These are phyloP conservation scores for Azolla pinnata DNA, from an alignment of 75 land plant species.

Conservation along the genomic window DNA sequence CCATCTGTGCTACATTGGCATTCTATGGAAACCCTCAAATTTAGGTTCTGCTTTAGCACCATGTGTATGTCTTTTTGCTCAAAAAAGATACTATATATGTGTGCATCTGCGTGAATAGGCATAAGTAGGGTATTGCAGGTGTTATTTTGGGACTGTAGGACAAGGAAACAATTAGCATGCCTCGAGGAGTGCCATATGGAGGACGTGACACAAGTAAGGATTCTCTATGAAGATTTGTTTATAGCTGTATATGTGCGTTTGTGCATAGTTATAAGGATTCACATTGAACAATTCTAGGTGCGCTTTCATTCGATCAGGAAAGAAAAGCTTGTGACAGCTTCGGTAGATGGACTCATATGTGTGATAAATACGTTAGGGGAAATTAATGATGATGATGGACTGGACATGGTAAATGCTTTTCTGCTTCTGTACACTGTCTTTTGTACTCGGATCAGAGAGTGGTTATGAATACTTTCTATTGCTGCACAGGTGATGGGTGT, in stretches of 20 bases:
- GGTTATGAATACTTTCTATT: not conserved
- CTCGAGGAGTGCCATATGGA: conserved; percentile 93
- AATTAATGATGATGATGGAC: conserved; percentile 77
- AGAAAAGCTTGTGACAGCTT: conserved; percentile 69
- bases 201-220: conserved; percentile 96
- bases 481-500: conserved; percentile 71
- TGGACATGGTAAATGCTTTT: conserved; percentile 58
- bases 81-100: no score
- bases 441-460: not conserved
- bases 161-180: conserved; percentile 55
- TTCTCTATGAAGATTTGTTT: no score
- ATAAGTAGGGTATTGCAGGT: conserved; percentile 36
- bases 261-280: no score
- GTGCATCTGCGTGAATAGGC: not conserved
- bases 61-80: no score
- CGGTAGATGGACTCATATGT: conserved; percentile 90
- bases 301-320: conserved; percentile 56
- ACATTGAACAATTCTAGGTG: no score
- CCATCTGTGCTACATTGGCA: no score
- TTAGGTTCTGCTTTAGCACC: no score
- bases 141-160: conserved; percentile 89
- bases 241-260: no score
- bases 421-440: not conserved
- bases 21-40: no score
- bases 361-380: conserved; percentile 52